A percentile compares a stretch with the other conserved stretches of the same genome.
Conservation (phyloP, 371 early-diverging fungal species). For the Saksenaea oblongispora region DNA sequence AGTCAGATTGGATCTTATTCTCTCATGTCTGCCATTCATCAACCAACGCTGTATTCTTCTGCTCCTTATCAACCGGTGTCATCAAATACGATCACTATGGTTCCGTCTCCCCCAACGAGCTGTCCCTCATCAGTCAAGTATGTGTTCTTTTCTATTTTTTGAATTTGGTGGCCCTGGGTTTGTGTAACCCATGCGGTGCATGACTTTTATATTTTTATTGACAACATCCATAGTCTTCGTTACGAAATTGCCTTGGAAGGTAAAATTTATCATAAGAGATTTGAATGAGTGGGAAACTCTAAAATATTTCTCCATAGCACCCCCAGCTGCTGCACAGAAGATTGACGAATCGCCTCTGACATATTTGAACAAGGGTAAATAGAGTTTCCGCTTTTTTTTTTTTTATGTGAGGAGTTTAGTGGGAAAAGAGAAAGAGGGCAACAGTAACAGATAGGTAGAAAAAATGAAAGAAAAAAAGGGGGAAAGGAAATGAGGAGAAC, state of each 20-base stretch:
- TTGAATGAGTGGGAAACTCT: background rate
- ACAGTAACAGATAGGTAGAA: background rate
- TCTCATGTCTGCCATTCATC: constrained; percentile 6
- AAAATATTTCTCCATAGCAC: constrained; percentile 14
- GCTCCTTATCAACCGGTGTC: background rate
- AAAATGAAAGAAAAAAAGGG: background rate
- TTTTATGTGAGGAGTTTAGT: constrained; percentile 30
- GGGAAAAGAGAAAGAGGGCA: constrained; percentile 17
- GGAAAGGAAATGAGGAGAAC: background rate
- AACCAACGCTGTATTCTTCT: background rate
- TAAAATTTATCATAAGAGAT: constrained; percentile 1
- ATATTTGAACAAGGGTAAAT: constrained; percentile 59
- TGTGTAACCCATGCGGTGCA: constrained; percentile 18
- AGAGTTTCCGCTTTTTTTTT: background rate
- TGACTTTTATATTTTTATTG: constrained; percentile 3
- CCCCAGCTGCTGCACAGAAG: constrained; percentile 59
- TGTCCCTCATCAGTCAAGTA: constrained; percentile 13
- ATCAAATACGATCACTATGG: constrained; percentile 1
- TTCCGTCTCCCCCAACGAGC: constrained; percentile 13
- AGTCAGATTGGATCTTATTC: background rate
- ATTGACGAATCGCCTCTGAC: constrained; percentile 57
- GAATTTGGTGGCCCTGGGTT: background rate
- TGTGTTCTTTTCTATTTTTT: background rate
- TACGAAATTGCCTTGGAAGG: constrained; percentile 28
- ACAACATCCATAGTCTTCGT: constrained; percentile 16